Conservation (phyloP, 1,139 yeast species). For the Nakaseomyces sp. region DNA sequence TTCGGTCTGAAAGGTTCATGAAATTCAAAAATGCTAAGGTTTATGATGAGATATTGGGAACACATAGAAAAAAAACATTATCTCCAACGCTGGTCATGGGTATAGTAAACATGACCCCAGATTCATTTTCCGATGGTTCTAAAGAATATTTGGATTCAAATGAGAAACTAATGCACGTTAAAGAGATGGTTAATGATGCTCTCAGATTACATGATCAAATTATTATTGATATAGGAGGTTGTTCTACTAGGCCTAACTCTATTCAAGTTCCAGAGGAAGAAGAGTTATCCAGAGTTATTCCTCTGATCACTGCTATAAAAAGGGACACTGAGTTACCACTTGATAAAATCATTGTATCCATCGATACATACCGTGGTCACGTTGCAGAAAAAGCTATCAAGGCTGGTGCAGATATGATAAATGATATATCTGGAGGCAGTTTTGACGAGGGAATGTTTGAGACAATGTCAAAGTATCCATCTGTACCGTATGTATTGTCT, state of each 20-base stretch:
- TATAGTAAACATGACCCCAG: slow-evolving; percentile 82
- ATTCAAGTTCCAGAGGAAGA: slow-evolving; percentile 47
- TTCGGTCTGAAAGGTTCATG: slow-evolving; percentile 12
- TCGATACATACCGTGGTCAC: slow-evolving; percentile 72
- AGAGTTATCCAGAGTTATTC: slow-evolving; percentile 59
- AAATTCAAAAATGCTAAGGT: slow-evolving; percentile 17
- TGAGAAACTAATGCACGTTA: slow-evolving; percentile 36
- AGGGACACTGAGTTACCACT: slow-evolving; percentile 32
- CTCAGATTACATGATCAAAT: slow-evolving; percentile 53
- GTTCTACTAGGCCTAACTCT: slow-evolving; percentile 83
- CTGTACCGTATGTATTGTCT: slow-evolving; percentile 69
- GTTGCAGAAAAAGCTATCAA: slow-evolving; percentile 64
- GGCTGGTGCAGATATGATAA: slow-evolving; percentile 85
- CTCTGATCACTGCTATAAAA: slow-evolving; percentile 58
- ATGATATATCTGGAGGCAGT: slow-evolving; percentile 79
- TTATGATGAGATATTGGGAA: slow-evolving; percentile 10
- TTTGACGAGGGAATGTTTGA: slow-evolving; percentile 52
- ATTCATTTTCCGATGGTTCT: slow-evolving; percentile 93
- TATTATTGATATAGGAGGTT: slow-evolving; percentile 87
- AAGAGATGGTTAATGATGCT: slow-evolving; percentile 46
- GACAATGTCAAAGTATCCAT: slow-evolving; percentile 54
- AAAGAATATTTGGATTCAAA: slow-evolving; percentile 32
- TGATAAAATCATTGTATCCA: slow-evolving; percentile 48
- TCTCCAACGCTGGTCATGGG: slow-evolving; percentile 57
- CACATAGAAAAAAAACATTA: slow-evolving; percentile 19